Evolutionary conservation across 805 yeast species (phyloP).

Genomic region (Groenewaldozyma tartarivorans): DNA sequence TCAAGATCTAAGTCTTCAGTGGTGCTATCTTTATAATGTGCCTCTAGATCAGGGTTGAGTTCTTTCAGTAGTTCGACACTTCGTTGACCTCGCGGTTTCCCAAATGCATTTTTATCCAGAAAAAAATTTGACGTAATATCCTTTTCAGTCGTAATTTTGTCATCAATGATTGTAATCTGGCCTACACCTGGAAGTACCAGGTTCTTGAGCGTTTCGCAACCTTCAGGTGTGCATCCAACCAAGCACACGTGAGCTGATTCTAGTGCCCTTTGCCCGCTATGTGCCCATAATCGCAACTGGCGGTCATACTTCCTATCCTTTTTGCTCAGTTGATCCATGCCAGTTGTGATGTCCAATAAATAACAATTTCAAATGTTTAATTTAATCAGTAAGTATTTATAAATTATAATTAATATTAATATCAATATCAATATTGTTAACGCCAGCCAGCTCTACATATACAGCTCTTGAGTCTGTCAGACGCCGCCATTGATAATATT

Average conservation of each 20-base stretch:
- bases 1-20: background rate
- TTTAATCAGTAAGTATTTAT: no score
- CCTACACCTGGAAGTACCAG: constrained; percentile 70
- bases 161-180: constrained; percentile 49
- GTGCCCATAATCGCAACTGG: constrained; percentile 81
- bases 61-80: constrained; percentile 38
- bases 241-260: constrained; percentile 51
- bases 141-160: constrained; percentile 27
- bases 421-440: no score
- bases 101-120: constrained; percentile 36
- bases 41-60: constrained; percentile 51
- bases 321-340: no score
- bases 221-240: constrained; percentile 46
- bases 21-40: constrained; percentile 19
- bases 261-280: constrained; percentile 58
- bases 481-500: no score
- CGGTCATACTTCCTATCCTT: constrained; percentile 56
- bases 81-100: constrained; percentile 31
- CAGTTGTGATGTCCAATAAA: no score
- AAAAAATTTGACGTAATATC: constrained; percentile 60
- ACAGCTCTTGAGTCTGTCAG: no score
- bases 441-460: no score
- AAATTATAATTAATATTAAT: no score
- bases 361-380: no score
- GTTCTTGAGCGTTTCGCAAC: constrained; percentile 63